Conservation (phyloP, 768 basidiomycete species). For the Leccinum variicolor region DNA sequence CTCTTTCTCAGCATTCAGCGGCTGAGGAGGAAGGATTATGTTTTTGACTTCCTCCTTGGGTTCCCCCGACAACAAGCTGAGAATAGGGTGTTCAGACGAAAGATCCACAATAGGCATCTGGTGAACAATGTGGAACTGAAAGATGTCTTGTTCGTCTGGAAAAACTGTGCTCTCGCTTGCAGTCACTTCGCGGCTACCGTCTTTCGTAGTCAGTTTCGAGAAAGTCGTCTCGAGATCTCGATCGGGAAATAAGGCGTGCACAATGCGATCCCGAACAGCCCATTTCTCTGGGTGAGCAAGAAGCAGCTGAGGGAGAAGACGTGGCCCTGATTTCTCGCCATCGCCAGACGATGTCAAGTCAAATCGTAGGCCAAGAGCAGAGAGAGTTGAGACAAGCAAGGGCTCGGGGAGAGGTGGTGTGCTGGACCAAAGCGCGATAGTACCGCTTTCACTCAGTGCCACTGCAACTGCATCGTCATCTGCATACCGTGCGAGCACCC, state of each 20-base stretch:
- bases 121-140: slow-evolving; percentile 49
- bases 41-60: slow-evolving; percentile 44
- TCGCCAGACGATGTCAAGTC: background rate
- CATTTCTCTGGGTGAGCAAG: slow-evolving; percentile 25
- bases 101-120: slow-evolving; percentile 26
- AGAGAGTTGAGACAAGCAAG: slow-evolving; percentile 20
- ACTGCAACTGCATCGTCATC: slow-evolving; percentile 13
- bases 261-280: slow-evolving; percentile 13
- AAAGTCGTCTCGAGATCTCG: slow-evolving; percentile 33
- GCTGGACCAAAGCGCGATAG: slow-evolving; percentile 30
- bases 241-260: slow-evolving; percentile 19
- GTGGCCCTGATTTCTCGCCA: background rate
- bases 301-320: slow-evolving; percentile 28
- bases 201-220: slow-evolving; percentile 47
- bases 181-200: slow-evolving; percentile 36
- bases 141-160: slow-evolving; percentile 68
- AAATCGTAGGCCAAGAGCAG: slow-evolving; percentile 27
- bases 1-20: slow-evolving; percentile 45
- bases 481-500: slow-evolving; percentile 19
- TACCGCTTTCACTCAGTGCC: slow-evolving; percentile 22
- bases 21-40: slow-evolving; percentile 49
- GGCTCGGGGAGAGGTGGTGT: slow-evolving; percentile 22
- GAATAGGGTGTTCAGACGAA: slow-evolving; percentile 16
- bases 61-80: slow-evolving; percentile 25
- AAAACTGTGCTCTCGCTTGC: slow-evolving; percentile 33